These are phyloP conservation scores for Coniosporium uncinatum DNA, from an alignment of 2,329 filamentous ascomycete genomes.

Conservation along the genomic window DNA sequence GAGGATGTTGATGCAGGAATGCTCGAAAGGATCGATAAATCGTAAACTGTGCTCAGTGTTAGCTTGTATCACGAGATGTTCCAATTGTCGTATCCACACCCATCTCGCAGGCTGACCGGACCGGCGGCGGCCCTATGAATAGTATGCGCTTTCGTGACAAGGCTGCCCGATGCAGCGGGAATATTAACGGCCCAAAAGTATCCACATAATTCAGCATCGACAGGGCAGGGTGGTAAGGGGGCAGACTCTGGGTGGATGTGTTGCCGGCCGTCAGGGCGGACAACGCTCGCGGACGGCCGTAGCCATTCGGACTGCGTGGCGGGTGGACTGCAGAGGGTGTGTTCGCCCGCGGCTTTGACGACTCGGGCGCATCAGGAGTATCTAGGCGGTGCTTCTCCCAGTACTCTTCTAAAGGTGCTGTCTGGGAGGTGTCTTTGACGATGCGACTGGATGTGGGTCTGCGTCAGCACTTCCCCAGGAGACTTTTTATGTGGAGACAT, in stretches of 20 bases:
- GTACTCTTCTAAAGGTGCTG: conserved; percentile 65
- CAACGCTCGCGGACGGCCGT: conserved; percentile 22
- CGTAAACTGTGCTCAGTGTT: conserved; percentile 90
- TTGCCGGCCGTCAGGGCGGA: conserved; percentile 52
- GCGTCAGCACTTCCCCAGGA: no score
- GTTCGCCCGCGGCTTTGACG: no score
- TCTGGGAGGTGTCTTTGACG: conserved; percentile 58
- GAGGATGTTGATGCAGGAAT: conserved; percentile 72
- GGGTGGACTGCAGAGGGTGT: no score
- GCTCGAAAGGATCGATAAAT: conserved; percentile 88
- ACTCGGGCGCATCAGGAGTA: conserved; percentile 17
- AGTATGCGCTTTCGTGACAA: conserved; percentile 84
- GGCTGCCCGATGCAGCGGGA: conserved; percentile 84
- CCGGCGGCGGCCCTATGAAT: conserved; percentile 80
- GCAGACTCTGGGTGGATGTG: conserved; percentile 59
- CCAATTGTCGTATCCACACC: no score
- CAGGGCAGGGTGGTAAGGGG: conserved; percentile 79
- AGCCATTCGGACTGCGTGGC: conserved; percentile 8
- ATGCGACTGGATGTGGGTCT: no score
- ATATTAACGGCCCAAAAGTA: conserved; percentile 85
- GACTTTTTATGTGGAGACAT: conserved; percentile 1
- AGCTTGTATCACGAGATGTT: no score
- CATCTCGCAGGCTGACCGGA: conserved; percentile 83
- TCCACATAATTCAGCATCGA: conserved; percentile 75
- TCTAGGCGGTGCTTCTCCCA: conserved; percentile 60